Conservation (phyloP, 176 grass and related monocot genomes). For the Juncus inflexus region DNA sequence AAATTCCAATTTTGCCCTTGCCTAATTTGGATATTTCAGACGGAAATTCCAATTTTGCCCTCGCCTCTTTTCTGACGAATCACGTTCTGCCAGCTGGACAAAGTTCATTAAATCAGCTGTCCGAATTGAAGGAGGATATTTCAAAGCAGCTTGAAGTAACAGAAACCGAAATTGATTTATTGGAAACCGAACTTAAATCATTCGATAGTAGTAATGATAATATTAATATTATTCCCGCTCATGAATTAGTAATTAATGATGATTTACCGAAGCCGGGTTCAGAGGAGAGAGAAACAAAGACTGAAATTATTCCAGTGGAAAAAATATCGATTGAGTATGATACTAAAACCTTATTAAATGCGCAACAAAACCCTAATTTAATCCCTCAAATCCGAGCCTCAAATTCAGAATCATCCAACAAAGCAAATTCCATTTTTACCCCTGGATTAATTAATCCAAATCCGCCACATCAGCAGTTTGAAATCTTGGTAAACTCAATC, state of each 20-base stretch:
- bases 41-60: constrained; percentile 42
- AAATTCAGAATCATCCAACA: constrained; percentile 39
- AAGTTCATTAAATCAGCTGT: constrained; percentile 47
- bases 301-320: background rate
- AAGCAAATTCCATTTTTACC: constrained; percentile 31
- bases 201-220: constrained; percentile 20
- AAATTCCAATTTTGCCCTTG: constrained; percentile 17
- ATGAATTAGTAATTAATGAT: background rate
- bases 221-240: constrained; percentile 25
- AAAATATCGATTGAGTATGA: background rate
- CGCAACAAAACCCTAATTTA: constrained; percentile 35
- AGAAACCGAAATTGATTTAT: constrained; percentile 79
- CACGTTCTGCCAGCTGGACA: constrained; percentile 51
- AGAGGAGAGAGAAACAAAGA: constrained; percentile 16
- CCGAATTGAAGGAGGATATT: constrained; percentile 62
- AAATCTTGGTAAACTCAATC: constrained; percentile 38
- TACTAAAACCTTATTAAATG: constrained; percentile 22
- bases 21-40: constrained; percentile 44
- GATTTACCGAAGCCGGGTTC: background rate
- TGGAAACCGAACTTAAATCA: constrained; percentile 76
- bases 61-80: constrained; percentile 50
- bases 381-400: constrained; percentile 33
- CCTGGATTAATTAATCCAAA: constrained; percentile 26
- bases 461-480: constrained; percentile 18
- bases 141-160: constrained; percentile 75